Evolutionary conservation across 345 rosid species (phyloP).

Genomic region (Populus alba): DNA sequence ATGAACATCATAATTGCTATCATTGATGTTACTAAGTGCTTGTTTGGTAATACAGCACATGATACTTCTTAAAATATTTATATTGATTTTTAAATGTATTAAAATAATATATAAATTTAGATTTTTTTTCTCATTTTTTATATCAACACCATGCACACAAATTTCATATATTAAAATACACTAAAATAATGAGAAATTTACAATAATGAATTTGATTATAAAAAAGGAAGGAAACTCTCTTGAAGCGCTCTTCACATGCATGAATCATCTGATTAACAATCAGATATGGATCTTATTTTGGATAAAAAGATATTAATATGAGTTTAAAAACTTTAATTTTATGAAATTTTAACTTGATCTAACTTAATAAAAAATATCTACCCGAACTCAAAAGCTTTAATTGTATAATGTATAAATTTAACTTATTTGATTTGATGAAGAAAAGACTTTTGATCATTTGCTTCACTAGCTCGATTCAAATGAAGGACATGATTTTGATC

Average conservation of each 20-base stretch:
- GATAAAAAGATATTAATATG: not conserved
- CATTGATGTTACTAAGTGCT: too few relatives aligned
- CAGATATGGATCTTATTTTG: accelerated
- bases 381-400: accelerated
- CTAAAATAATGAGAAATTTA: not conserved
- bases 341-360: not conserved
- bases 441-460: accelerated
- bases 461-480: accelerated
- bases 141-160: too few relatives aligned
- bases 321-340: accelerated
- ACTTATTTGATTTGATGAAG: too few relatives aligned
- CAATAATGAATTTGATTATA: not conserved
- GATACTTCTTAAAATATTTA: too few relatives aligned
- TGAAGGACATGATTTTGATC: too few relatives aligned
- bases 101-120: too few relatives aligned
- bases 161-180: too few relatives aligned
- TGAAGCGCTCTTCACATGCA: accelerated
- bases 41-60: too few relatives aligned
- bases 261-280: accelerated
- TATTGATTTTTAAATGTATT: too few relatives aligned
- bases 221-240: not conserved
- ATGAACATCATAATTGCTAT: too few relatives aligned
- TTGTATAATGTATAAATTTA: too few relatives aligned
- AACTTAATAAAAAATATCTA: accelerated
- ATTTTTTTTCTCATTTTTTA: too few relatives aligned